These are phyloP conservation scores for Strombidium stylifer DNA, from an alignment of 73 alveolate species.

Conservation along the genomic window DNA sequence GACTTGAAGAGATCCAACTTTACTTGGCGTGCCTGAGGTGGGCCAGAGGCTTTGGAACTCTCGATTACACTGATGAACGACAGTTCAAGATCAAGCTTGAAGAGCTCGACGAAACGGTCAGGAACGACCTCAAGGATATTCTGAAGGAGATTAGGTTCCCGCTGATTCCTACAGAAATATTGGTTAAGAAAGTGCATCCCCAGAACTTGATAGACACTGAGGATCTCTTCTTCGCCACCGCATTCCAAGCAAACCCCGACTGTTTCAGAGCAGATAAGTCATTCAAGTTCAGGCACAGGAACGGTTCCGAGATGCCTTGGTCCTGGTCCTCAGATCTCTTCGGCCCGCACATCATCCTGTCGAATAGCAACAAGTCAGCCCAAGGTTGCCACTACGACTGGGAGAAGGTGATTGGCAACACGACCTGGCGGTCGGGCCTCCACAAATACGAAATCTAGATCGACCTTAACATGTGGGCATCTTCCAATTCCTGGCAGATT, in stretches of 20 bases:
- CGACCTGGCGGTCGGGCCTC: conserved; percentile 56
- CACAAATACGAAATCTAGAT: conserved; percentile 37
- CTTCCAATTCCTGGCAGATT: conserved; percentile 60
- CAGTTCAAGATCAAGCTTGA: conserved; percentile 41
- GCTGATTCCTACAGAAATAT: conserved; percentile 47
- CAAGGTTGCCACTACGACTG: conserved; percentile 64
- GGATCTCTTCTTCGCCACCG: conserved; percentile 43
- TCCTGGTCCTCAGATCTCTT: conserved; percentile 44
- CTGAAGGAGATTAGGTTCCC: conserved; percentile 43
- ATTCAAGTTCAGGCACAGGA: conserved; percentile 34
- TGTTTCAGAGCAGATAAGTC: conserved; percentile 17
- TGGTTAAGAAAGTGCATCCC: conserved; percentile 33
- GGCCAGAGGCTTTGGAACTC: conserved; percentile 59
- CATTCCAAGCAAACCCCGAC: conserved; percentile 54
- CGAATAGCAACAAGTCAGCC: conserved; percentile 52
- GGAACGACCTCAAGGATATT: conserved; percentile 24
- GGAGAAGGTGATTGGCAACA: conserved; percentile 59
- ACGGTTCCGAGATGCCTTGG: conserved; percentile 63
- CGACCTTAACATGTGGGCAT: conserved; percentile 54
- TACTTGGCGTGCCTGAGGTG: conserved; percentile 53
- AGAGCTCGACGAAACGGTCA: conserved; percentile 2
- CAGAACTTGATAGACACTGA: conserved; percentile 32
- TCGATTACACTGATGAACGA: conserved; percentile 34
- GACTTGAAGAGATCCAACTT: conserved; percentile 46
- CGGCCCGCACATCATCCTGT: conserved; percentile 51